Evolutionary conservation across 2,329 filamentous ascomycete species (phyloP), one percentile per base, ranked within the genome.

Genomic region (Graphium sp.): DNA sequence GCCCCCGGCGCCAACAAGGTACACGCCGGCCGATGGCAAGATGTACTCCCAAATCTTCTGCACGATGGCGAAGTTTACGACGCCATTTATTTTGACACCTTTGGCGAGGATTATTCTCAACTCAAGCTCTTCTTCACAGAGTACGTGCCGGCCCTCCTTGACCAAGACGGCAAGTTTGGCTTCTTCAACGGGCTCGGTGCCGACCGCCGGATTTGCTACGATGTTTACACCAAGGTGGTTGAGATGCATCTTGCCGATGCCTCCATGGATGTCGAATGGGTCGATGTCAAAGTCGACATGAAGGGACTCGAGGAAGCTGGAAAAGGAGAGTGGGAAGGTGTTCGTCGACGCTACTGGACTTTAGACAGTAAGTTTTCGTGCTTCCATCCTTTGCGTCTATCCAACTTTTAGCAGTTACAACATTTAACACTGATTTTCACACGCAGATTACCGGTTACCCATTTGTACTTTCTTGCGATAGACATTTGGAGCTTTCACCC

Each of bases 1-100:
- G 60, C 63, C 22, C 62, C 69, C 16, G 79, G 76, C 7, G 80
- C 79, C 41, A 75, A 70, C 52, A 70, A 75, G 41, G 66, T 92
- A 15, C 71, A 82, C 45, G 44, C 39, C 13, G 80, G 83, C 3
- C 63, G 62, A 38, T 92, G 84, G 84, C 84, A 92, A 50, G 79
- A 89, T 34, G 55, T 89, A 0, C 58, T 85, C 11, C 77, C 75
- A 0, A 56, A 58, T 28, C 57, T 92, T 6, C 54, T 87, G 1
- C 66, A 70, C 34, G 55, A 70, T 22, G 78, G 77, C 7, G 65
- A 77, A 41, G 56, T 72, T 9, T 85, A 87, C 44, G 81, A 92
- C 45, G 81, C 77, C 17, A 82, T 98, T 39, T 98, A 95, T 58
- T 95, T 94, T 45, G 89, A 98, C 47, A 98, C 89, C 0, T 95